Evolutionary conservation across 2,329 filamentous ascomycete genomes (phyloP).

Genomic region (Clonostachys chloroleuca): DNA sequence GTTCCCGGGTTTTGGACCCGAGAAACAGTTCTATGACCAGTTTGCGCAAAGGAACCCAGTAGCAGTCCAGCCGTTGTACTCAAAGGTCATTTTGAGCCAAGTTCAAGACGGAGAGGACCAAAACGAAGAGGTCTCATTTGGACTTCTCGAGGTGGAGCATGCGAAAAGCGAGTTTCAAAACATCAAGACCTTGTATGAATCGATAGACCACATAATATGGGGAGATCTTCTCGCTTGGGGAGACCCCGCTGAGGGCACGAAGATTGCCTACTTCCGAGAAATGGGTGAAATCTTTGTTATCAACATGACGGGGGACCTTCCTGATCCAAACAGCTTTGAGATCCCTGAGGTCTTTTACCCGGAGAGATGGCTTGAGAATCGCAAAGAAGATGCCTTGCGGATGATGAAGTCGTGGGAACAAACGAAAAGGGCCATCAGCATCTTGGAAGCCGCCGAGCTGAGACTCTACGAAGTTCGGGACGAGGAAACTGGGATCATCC

Average conservation of each 20-base stretch:
- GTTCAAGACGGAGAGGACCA: constrained; percentile 17
- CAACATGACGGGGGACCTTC: constrained; percentile 34
- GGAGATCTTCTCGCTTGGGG: constrained; percentile 30
- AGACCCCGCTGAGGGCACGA: constrained; percentile 25
- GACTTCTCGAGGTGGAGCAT: constrained; percentile 34
- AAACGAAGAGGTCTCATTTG: constrained; percentile 26
- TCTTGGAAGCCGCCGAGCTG: constrained; percentile 14
- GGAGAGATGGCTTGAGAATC: constrained; percentile 44
- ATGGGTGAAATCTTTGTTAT: constrained; percentile 47
- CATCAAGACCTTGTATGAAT: constrained; percentile 40
- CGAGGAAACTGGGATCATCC: constrained; percentile 13
- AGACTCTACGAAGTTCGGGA: constrained; percentile 17
- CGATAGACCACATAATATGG: constrained; percentile 44
- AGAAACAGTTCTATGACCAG: constrained; percentile 38
- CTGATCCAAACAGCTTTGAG: constrained; percentile 33
- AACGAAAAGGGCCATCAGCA: constrained; percentile 17
- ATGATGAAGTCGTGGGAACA: constrained; percentile 32
- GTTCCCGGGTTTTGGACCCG: constrained; percentile 22
- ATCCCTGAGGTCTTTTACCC: constrained; percentile 48
- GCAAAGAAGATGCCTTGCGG: constrained; percentile 37
- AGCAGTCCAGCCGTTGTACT: constrained; percentile 20
- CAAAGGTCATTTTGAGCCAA: constrained; percentile 16
- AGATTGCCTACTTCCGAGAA: constrained; percentile 37
- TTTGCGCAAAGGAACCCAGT: constrained; percentile 23
- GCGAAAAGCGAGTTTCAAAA: constrained; percentile 24